phyloP scores from a whole-genome alignment of 257 asterid genomes.

The Gentiana dahurica region DNA sequence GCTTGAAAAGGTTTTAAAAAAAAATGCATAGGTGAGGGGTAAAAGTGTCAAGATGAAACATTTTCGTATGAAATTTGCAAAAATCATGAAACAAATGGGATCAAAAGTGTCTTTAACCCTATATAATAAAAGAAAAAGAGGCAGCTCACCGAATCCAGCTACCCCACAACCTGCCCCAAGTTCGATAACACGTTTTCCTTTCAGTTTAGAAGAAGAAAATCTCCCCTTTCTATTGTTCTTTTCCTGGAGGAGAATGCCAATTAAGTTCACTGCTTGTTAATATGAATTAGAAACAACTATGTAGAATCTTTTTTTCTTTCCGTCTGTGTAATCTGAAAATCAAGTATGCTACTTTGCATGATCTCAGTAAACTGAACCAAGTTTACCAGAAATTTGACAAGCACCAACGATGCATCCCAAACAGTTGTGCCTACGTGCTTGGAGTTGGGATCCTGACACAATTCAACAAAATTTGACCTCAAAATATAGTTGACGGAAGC shows the following conservation, averaged over 20 bases:
- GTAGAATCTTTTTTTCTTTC: neutral
- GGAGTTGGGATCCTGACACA: conserved; percentile 89
- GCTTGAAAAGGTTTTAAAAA: too few relatives aligned
- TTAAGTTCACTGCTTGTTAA: conserved; percentile 13
- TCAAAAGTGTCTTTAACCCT: too few relatives aligned
- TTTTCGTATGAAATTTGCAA: too few relatives aligned
- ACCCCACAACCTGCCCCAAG: conserved; percentile 99
- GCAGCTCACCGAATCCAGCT: conserved; percentile 75
- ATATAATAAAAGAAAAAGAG: conserved; percentile 1
- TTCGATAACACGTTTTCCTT: conserved; percentile 91
- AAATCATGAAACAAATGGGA: too few relatives aligned
- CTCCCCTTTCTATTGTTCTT: conserved; percentile 82
- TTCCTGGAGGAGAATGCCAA: conserved; percentile 38
- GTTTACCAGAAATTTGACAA: conserved; percentile 80
- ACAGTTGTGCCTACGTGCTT: conserved; percentile 96
- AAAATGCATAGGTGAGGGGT: too few relatives aligned
- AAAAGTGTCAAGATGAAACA: too few relatives aligned
- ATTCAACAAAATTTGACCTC: conserved; percentile 10
- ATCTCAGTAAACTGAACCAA: neutral
- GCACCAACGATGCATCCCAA: conserved; percentile 99
- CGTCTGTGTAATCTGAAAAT: neutral
- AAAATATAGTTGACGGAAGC: conserved; percentile 10
- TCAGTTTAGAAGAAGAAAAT: conserved; percentile 75
- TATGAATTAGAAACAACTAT: conserved; percentile 4
- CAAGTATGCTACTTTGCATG: neutral